phyloP scores from a whole-genome alignment of 2,329 filamentous ascomycete species.

The Anthostomella pinea region DNA sequence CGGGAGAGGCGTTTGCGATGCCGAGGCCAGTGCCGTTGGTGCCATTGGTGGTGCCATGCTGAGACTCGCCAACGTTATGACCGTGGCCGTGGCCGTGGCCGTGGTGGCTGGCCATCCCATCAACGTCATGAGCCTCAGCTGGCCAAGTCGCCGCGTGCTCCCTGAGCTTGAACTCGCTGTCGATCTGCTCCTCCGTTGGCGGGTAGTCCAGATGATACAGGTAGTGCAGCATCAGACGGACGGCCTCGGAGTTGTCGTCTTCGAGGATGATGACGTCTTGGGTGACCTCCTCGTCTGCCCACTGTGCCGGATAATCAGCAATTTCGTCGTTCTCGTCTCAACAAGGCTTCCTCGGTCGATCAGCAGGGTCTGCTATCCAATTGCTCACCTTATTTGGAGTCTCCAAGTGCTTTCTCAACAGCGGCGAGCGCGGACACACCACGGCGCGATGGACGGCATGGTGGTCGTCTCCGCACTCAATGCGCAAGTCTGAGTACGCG shows the following conservation, averaged over 20 bases:
- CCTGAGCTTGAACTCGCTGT: no score
- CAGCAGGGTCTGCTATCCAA: background rate
- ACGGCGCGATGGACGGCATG: constrained; percentile 16
- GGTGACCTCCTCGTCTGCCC: background rate
- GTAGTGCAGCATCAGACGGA: constrained; percentile 15
- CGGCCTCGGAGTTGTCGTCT: constrained; percentile 14
- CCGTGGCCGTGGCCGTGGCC: background rate
- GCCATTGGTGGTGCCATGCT: no score
- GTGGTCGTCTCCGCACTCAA: constrained; percentile 11
- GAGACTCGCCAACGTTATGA: no score
- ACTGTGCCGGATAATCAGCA: background rate
- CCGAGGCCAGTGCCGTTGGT: background rate
- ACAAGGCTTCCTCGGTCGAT: background rate
- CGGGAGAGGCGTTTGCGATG: background rate
- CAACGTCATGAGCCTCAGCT: no score
- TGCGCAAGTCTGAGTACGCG: constrained; percentile 11
- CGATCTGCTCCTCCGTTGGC: no score
- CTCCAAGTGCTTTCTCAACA: constrained; percentile 2
- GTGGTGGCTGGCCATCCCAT: no score
- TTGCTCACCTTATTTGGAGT: background rate
- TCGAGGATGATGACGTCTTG: constrained; percentile 4
- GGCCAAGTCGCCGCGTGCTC: no score
- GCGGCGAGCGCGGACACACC: constrained; percentile 11
- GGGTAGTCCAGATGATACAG: constrained; percentile 20
- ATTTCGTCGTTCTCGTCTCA: background rate